Percentiles rank a stretch among this genome's conserved stretches.
Conservation (phyloP, 75 land plant species). For the Pinus tabuliformis region DNA sequence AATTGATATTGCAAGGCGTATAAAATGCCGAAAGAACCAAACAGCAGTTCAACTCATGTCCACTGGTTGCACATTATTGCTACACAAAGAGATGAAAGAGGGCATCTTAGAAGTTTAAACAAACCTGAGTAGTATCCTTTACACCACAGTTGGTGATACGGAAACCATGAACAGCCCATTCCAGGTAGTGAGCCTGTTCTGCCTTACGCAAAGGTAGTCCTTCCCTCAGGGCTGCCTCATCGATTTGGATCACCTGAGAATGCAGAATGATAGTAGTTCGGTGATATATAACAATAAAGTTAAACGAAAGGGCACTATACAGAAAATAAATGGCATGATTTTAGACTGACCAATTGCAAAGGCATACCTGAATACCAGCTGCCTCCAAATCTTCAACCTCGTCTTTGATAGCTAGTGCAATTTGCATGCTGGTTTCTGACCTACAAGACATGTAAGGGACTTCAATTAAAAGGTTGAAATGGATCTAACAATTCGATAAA, state of each 20-base stretch:
- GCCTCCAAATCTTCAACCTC: conserved; percentile 78
- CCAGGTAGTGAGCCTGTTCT: conserved; percentile 42
- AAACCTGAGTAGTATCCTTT: conserved; percentile 55
- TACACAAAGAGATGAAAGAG: background rate
- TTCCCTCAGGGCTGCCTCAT: conserved; percentile 57
- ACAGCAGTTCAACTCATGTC: background rate
- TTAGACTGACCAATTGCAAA: background rate
- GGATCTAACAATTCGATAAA: background rate
- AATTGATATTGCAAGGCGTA: background rate
- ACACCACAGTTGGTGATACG: conserved; percentile 53
- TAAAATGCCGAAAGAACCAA: background rate
- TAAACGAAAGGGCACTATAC: background rate
- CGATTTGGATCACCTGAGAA: conserved; percentile 49
- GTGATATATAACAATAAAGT: background rate
- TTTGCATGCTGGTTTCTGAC: conserved; percentile 73
- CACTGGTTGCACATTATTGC: background rate
- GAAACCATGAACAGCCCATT: conserved; percentile 66
- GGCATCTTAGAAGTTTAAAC: background rate
- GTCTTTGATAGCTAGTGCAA: conserved; percentile 84
- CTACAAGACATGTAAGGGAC: background rate
- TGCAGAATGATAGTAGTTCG: background rate
- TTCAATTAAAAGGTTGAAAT: background rate
- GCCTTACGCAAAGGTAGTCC: conserved; percentile 54
- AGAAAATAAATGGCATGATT: background rate
- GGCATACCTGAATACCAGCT: conserved; percentile 47